Evolutionary conservation across 148 eudicot species (phyloP).

Genomic region (Euryodendron excelsum): DNA sequence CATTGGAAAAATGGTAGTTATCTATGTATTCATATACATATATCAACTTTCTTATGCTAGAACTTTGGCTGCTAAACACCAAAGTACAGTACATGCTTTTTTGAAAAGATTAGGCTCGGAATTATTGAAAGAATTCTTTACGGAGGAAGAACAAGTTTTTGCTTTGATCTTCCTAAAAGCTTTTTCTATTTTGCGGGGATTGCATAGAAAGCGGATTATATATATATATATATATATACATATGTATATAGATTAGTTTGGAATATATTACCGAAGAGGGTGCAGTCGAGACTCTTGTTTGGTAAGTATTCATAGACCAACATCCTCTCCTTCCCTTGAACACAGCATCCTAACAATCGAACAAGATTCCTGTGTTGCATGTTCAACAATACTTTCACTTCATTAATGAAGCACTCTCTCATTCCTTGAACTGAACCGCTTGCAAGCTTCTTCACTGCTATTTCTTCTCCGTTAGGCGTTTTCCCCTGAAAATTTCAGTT

Average conservation of each 20-base stretch:
- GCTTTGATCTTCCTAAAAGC: background rate
- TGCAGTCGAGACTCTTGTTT: background rate
- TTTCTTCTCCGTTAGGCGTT: background rate
- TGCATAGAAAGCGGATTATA: background rate
- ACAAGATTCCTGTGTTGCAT: background rate
- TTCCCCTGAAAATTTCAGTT: background rate
- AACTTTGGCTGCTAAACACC: background rate
- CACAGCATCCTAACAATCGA: background rate
- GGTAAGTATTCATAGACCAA: slow-evolving; percentile 4
- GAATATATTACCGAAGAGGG: background rate
- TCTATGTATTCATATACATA: too few relatives aligned
- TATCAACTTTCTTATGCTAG: slow-evolving; percentile 3
- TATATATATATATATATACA: too few relatives aligned
- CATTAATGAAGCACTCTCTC: background rate
- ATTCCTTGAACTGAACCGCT: background rate
- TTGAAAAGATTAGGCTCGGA: background rate
- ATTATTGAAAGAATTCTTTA: background rate
- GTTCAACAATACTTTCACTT: background rate
- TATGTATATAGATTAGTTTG: too few relatives aligned
- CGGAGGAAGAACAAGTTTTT: slow-evolving; percentile 2
- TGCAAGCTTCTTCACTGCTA: slow-evolving; percentile 4
- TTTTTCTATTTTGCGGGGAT: background rate
- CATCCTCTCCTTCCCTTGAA: background rate
- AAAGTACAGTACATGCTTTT: background rate
- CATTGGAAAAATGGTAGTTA: too few relatives aligned